Base-by-base conservation (phyloP, 2,329 filamentous ascomycete species). In the Trichoderma koningii region DNA sequence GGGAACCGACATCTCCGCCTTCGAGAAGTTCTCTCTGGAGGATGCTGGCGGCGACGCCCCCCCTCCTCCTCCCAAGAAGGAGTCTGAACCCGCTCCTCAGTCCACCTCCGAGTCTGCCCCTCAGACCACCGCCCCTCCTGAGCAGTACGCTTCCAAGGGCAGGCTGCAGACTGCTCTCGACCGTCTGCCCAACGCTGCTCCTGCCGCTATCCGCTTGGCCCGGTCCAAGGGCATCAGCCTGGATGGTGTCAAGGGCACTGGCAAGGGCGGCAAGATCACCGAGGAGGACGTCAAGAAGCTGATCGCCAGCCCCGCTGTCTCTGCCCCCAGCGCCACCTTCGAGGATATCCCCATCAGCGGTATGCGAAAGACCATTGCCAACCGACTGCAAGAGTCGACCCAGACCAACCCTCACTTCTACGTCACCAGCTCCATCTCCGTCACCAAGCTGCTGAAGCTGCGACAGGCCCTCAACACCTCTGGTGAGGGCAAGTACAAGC, bases 281-380 rank as follows among this genome's bases (percentile, higher is more conserved):
- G 91, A 93, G 82, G 87, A 92, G 75, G 94, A 98, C 78, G 87
- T 98, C 73, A 94, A 97, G 83, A 97, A 96, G 82, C 89, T 86
- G 76, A 81, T 87, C 76, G 77, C 82, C 68, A 78, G 83, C 51
- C 78, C 80, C 34, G 80, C 82, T 61, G 79, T 84, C 55, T 79
- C 82, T 52, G 80, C 85, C 59, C 80, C 86, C 66, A 86, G 82
- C 53, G 84, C 92, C 67, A 80, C 85, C 66, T 98, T 91, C 80
- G 89, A 93, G 80, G 95, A 99, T 76, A 87, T 87, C 68, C 91
- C 93, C 69, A 87, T 93, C 72, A 90, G 85, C 74, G 90, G 90
- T 77, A 99, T 99, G 95, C 93, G 95, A 84, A 98, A 97, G 88
- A 93, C 91, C 71, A 99, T 99, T 78, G 95, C 95, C 78, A 88